Evolutionary conservation across 306 rosid genomes (phyloP).

Genomic region (Comarum palustre): DNA sequence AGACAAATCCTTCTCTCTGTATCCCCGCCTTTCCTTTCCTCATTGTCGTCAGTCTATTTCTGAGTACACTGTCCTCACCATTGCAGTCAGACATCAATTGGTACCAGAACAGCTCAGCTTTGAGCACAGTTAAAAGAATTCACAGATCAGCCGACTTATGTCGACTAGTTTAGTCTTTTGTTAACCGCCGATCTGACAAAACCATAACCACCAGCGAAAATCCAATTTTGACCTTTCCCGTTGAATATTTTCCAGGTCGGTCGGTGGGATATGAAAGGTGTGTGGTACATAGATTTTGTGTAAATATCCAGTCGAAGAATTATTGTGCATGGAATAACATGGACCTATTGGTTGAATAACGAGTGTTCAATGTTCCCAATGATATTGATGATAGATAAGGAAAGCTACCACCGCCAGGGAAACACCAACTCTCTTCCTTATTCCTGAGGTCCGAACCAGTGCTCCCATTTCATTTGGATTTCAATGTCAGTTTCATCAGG

Average conservation of each 20-base stretch:
- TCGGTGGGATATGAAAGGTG: neutral
- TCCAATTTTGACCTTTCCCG: neutral
- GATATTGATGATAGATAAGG: slow-evolving; percentile 30
- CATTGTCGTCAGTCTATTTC: neutral
- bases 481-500: neutral
- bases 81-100: neutral
- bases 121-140: neutral
- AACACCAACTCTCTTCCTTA: slow-evolving; percentile 26
- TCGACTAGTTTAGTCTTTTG: neutral
- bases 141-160: neutral
- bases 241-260: neutral
- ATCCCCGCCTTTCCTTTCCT: neutral
- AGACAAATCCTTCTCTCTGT: slow-evolving; percentile 10
- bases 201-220: neutral
- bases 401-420: slow-evolving; percentile 58
- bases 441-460: neutral
- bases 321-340: neutral
- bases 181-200: neutral
- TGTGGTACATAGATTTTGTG: neutral
- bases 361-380: slow-evolving; percentile 10
- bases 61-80: neutral
- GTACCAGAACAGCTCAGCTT: neutral
- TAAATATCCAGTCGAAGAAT: neutral
- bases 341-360: neutral
- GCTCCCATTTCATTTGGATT: neutral